phyloP scores from a whole-genome alignment of 1,284 basidiomycete genomes.

The Dichomitus squalens region DNA sequence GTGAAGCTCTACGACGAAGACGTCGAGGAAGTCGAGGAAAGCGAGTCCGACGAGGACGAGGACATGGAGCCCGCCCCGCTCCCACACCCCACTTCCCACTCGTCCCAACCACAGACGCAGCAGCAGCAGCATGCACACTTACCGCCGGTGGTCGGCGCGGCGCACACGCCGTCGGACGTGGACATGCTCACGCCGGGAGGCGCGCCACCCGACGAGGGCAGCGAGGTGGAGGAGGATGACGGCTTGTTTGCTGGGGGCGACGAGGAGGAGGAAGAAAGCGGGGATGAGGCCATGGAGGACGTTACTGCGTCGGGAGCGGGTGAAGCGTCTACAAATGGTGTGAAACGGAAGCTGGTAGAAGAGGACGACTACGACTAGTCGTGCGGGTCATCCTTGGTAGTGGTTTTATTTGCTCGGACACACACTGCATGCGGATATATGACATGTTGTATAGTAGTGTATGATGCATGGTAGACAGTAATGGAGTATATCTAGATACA shows the following conservation, averaged over 20 bases:
- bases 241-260: slow-evolving; percentile 66
- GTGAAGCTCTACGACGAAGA: slow-evolving; percentile 78
- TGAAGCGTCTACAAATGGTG: slow-evolving; percentile 51
- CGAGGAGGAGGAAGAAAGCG: slow-evolving; percentile 71
- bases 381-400: background rate
- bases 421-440: background rate
- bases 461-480: slow-evolving; percentile 6
- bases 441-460: slow-evolving; percentile 17
- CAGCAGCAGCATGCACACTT: background rate
- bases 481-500: slow-evolving; percentile 15
- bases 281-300: slow-evolving; percentile 77
- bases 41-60: slow-evolving; percentile 62
- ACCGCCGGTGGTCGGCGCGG: slow-evolving; percentile 50
- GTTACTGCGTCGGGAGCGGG: slow-evolving; percentile 51
- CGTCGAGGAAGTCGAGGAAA: slow-evolving; percentile 75
- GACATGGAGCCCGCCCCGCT: slow-evolving; percentile 62
- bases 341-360: slow-evolving; percentile 78
- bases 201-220: slow-evolving; percentile 59
- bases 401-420: background rate
- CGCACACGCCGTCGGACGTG: slow-evolving; percentile 65
- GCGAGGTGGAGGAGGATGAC: slow-evolving; percentile 63
- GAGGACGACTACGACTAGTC: slow-evolving; percentile 83
- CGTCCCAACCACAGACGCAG: slow-evolving; percentile 1
- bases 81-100: slow-evolving; percentile 29
- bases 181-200: slow-evolving; percentile 57